Base-by-base conservation (phyloP, 768 basidiomycete species). In the Serendipita vermifera region DNA sequence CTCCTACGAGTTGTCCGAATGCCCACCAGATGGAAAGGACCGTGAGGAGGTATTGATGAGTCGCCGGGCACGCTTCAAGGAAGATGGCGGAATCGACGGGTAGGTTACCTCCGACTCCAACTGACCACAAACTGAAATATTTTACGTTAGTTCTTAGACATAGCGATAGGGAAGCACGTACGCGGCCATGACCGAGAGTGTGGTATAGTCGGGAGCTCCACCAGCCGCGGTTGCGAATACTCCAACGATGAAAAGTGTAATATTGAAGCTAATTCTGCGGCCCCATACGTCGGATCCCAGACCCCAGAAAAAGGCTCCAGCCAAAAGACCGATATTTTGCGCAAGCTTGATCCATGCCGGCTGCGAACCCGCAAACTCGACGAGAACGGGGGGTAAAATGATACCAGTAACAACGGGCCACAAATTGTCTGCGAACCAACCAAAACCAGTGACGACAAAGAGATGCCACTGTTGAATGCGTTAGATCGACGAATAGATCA, bases 11-110 rank as follows among this genome's bases (percentile, higher is more conserved):
- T 64, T 86, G 85, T 2, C 84, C 84, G 32, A 87, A 72, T 3
- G 82, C 81, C 86, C 86, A 88, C 81, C 82, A 87, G 33, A 86
- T 77, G 0, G 84, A 85, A 15, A 87, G 72, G 13, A 87, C 69
- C 0, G 85, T 86, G 32, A 87, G 70, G 3, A 88, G 72, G 62
- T 85, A 87, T 62, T 87, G 86, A 59, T 87, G 83, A 1, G 78
- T 77, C 2, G 71, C 71, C 3, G 78, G 78, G 3, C 40, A 66
- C 73, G 38, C 38, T 81, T 81, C 85, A 5, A 87, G 72, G 67
- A 87, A 87, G 22, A 87, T 77, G 0, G 85, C 80, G 33, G 80
- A 81, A 62, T 87, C 85, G 0, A 87, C 84, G 0, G 84, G 84
- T 5, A 87, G 66, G 60, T 83, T 83, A 54, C 84, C 84, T 27